phyloP scores from a whole-genome alignment of 2,329 filamentous ascomycete genomes.

The Fusarium coicis region DNA sequence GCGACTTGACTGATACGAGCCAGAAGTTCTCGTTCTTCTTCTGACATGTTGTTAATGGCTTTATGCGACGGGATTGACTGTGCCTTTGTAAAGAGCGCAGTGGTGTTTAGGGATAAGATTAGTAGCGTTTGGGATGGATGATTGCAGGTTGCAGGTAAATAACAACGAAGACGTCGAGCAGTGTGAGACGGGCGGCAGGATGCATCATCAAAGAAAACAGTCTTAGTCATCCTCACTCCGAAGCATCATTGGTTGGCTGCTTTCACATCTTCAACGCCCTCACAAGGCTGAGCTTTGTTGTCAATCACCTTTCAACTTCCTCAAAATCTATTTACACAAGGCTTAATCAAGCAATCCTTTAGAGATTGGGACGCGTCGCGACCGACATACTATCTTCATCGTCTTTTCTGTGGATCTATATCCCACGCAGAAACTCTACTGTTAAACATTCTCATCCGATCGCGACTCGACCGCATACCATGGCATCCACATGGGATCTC shows the following conservation, averaged over 20 bases:
- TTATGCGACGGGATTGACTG: background rate
- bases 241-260: conserved; percentile 31
- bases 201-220: conserved; percentile 30
- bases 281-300: conserved; percentile 39
- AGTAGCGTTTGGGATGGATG: conserved; percentile 4
- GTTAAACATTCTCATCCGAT: background rate
- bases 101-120: background rate
- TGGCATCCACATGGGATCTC: conserved; percentile 67
- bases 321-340: background rate
- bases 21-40: conserved; percentile 64
- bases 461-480: conserved; percentile 6
- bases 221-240: conserved; percentile 38
- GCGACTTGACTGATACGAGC: conserved; percentile 64
- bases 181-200: conserved; percentile 13
- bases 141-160: background rate
- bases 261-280: conserved; percentile 8
- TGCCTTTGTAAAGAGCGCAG: background rate
- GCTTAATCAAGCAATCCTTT: background rate
- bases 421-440: background rate
- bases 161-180: conserved; percentile 2
- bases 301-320: conserved; percentile 2
- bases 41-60: conserved; percentile 51
- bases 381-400: background rate
- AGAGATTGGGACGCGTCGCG: background rate
- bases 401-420: background rate